Evolutionary conservation across 2,329 filamentous ascomycete genomes (phyloP).

Genomic region (Sclerotinia borealis): DNA sequence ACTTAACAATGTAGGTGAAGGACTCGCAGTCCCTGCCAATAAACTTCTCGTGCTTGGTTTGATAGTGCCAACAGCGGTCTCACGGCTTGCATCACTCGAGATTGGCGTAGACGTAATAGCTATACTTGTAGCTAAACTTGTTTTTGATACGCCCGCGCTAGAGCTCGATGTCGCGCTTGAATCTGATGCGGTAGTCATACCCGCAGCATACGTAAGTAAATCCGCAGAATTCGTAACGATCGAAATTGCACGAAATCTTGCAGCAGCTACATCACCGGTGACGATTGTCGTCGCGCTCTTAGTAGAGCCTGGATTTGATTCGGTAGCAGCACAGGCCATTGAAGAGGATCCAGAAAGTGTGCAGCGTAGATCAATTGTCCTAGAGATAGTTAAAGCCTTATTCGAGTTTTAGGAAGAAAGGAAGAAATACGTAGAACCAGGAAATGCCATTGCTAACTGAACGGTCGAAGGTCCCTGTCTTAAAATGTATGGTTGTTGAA

Average conservation of each 20-base stretch:
- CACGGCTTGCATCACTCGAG: background rate
- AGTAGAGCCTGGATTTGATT: background rate
- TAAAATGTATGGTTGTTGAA: constrained; percentile 20
- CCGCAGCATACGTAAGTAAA: constrained; percentile 15
- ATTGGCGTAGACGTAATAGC: background rate
- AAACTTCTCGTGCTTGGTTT: background rate
- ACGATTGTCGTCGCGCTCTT: constrained; percentile 9
- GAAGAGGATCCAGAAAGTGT: constrained; percentile 1
- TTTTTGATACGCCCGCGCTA: background rate
- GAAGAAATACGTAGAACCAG: constrained; percentile 4
- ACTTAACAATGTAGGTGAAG: background rate
- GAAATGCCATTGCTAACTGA: constrained; percentile 15
- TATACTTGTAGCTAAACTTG: background rate
- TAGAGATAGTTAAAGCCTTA: background rate
- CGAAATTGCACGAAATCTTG: constrained; percentile 14
- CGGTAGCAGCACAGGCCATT: constrained; percentile 5
- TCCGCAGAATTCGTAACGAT: constrained; percentile 10
- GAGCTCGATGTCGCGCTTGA: background rate
- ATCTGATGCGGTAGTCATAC: background rate
- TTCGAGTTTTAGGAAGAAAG: too few relatives aligned
- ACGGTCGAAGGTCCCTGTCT: constrained; percentile 18
- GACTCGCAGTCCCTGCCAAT: background rate
- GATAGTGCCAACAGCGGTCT: background rate
- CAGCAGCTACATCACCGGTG: constrained; percentile 11
- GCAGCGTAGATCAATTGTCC: background rate